phyloP scores from a whole-genome alignment of 1,284 basidiomycete genomes.

The Ustilago loliicola region DNA sequence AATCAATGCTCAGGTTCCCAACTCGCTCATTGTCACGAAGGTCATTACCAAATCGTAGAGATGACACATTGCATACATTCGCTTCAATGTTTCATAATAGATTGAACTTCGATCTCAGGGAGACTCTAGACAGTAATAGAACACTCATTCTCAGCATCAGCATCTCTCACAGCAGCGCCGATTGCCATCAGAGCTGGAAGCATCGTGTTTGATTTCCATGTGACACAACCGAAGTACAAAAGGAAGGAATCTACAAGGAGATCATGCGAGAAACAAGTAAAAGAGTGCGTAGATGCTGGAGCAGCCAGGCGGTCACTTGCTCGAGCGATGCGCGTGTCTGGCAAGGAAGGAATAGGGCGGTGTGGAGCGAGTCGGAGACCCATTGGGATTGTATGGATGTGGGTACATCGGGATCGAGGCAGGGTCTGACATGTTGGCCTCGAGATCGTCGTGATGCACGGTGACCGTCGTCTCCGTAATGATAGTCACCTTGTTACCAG shows the following conservation, averaged over 20 bases:
- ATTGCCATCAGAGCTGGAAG: background rate
- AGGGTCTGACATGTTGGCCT: background rate
- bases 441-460: background rate
- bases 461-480: slow-evolving; percentile 7
- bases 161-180: background rate
- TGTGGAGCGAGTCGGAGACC: background rate
- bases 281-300: background rate
- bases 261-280: background rate
- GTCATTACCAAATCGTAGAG: slow-evolving; percentile 15
- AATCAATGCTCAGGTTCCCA: slow-evolving; percentile 45
- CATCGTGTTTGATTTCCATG: background rate
- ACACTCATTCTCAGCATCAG: background rate
- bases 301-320: background rate
- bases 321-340: background rate
- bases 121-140: background rate
- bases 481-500: slow-evolving; percentile 6
- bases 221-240: background rate
- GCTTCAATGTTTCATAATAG: background rate
- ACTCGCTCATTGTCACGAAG: slow-evolving; percentile 31
- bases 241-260: background rate
- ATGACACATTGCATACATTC: background rate
- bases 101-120: background rate
- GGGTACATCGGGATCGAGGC: slow-evolving; percentile 1
- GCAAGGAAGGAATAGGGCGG: background rate
- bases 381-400: background rate